These are phyloP conservation scores for Eucalyptus camaldulensis DNA, from an alignment of 345 rosid genomes.

Conservation along the genomic window DNA sequence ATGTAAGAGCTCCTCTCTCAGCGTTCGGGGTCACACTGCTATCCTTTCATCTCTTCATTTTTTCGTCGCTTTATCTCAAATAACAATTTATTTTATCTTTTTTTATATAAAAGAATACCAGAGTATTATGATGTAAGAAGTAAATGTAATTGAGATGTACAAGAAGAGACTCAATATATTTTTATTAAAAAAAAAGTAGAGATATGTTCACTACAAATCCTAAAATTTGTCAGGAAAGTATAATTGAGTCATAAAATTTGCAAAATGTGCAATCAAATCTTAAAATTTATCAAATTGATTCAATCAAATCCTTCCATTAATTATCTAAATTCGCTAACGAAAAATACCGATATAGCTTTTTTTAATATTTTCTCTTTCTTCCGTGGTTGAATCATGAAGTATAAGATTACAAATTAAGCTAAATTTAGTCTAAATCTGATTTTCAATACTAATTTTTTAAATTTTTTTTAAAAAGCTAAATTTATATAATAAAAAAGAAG, in stretches of 20 bases:
- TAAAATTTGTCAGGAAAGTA: background rate
- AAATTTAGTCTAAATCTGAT: too few relatives aligned
- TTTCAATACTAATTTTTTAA: too few relatives aligned
- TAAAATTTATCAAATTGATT: too few relatives aligned
- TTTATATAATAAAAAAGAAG: background rate
- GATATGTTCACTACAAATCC: background rate
- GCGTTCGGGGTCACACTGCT: background rate
- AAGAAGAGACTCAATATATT: background rate
- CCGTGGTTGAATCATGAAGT: background rate
- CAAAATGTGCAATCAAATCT: rapidly evolving
- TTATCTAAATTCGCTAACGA: rapidly evolving
- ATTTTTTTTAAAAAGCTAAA: background rate
- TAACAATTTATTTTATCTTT: background rate
- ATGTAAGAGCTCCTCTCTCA: background rate
- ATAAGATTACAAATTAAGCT: background rate
- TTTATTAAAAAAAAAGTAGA: too few relatives aligned
- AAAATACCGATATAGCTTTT: too few relatives aligned
- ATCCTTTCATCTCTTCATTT: background rate
- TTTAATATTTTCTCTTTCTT: background rate
- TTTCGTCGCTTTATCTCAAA: background rate
- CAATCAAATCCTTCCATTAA: rapidly evolving
- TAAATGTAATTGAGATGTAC: background rate
- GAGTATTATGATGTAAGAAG: background rate
- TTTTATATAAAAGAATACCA: background rate
- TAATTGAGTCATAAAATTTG: too few relatives aligned